Base-by-base conservation (phyloP, 2,329 filamentous ascomycete genomes). In the Xylariaceae sp. region DNA sequence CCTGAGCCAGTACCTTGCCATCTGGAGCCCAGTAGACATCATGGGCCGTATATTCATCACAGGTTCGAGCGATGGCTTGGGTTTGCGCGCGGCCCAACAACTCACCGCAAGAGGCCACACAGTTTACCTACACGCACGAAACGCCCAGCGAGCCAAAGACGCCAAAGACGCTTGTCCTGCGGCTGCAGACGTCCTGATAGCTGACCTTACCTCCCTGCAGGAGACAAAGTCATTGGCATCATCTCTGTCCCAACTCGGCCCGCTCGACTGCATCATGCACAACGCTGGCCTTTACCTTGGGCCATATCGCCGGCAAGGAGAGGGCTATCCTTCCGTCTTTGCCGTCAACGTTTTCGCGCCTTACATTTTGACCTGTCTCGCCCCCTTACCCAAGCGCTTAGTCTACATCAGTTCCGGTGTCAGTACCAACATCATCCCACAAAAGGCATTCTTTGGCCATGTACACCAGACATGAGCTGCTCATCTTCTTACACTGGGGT, bases 261-360 rank as follows among this genome's bases (percentile, higher is more conserved):
- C 71, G 0, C 81, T 79, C 58, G 81, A 84, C 62, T 71, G 72
- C 19, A 69, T 84, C 13, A 72, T 84, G 28, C 81, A 83, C 69
- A 84, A 83, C 55, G 81, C 81, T 0, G 81, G 80, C 2, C 58
- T 81, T 12, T 55, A 54, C 22, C 46, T 54, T n/a, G 56, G 56
- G 1, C 50, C 40, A 74, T 74, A 50, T 66, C 66, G 48, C 28
- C 73, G 68, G 48, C 51, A 66, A 62, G 51, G 74, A 33, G 61
- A 65, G 16, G 64, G 66, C 1, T 61, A 80, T 22, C 75, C 78
- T 0, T 70, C 72, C 3, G 69, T 81, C 1, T 78, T 82, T 41
- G 73, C 78, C 0, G 79, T 83, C 38, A 84, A 84, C 57, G 77
- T 72, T 0, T 60, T 84, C 0, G 80, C 81, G n/a, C 80, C 81